A percentile compares a stretch with the other conserved stretches of the same genome.
phyloP scores from a whole-genome alignment of 441 rosid species.

The Erysimum cheiri region DNA sequence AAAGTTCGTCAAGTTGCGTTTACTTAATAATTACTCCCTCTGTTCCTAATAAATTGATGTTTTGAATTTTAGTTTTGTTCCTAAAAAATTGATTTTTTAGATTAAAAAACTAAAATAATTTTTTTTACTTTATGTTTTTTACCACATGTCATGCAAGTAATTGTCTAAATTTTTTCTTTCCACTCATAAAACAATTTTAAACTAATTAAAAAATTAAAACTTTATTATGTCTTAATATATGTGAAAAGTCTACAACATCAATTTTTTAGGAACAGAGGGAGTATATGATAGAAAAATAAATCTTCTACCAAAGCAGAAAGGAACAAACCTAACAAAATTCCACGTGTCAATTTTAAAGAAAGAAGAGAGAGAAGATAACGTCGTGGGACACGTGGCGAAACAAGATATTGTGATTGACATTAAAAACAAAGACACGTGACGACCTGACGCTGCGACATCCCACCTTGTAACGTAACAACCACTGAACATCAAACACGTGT shows the following conservation, averaged over 20 bases:
- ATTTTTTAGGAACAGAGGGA: too few relatives aligned
- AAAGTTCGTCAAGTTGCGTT: conserved; percentile 11
- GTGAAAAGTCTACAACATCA: too few relatives aligned
- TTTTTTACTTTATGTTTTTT: too few relatives aligned
- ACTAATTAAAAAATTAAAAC: too few relatives aligned
- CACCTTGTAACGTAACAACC: conserved; percentile 2
- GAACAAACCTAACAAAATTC: not conserved
- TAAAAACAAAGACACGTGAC: conserved; percentile 31
- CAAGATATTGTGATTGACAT: conserved; percentile 6
- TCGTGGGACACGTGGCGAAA: conserved; percentile 25
- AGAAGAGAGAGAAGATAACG: not conserved
- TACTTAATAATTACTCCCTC: not conserved
- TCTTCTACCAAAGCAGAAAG: not conserved
- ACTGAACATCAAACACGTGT: conserved; percentile 33
- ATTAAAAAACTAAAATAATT: too few relatives aligned
- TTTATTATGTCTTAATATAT: too few relatives aligned
- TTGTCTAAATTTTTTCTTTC: too few relatives aligned
- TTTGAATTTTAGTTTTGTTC: too few relatives aligned
- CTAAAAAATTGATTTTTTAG: too few relatives aligned
- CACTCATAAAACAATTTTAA: too few relatives aligned
- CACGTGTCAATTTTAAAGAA: conserved; percentile 17
- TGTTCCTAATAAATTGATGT: too few relatives aligned
- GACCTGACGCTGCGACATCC: conserved; percentile 28
- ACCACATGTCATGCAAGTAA: too few relatives aligned
- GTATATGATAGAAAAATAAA: not conserved